Base-by-base conservation (phyloP, 192 early-diverging fungal species). In the Mortierella alpina region DNA sequence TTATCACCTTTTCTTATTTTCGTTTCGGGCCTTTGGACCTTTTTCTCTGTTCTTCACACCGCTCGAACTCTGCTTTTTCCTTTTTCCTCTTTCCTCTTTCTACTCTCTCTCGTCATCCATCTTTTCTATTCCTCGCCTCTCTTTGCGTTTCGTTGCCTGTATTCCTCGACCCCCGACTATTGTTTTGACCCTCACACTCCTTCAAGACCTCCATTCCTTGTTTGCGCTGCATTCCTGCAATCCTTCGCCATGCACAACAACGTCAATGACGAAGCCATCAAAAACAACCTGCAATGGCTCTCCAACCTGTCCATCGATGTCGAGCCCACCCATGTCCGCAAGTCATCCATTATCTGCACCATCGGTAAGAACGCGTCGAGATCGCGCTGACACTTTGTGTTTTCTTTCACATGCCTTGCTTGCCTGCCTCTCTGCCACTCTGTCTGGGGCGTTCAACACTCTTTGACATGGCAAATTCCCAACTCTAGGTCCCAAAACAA, bases 331-430 rank as follows among this genome's bases (percentile, higher is more conserved):
- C 86, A 84, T 40, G 75, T 88, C 58, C 91, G 94, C 72, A 93
- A 93, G 83, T 92, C 91, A 40, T 92, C 92, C 56, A 94, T 95
- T 47, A 93, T 95, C 82, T 93, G 92, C 84, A 95, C 94, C 66
- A 92, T 91, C 68, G 90, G 91, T 88, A 85, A 59, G n/a, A 1
- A 49, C 6, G 20, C 22, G 23, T 31, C n/a, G 13, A 53, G 46
- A 52, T 53, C 40, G 5, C 42, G 51, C 51, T 64, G 42, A 55
- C 22, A 13, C 7, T 55, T 12, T 55, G 1, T n/a, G 15, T 8
- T n/a, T 20, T 55, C 53, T 55, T 59, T 59, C n/a, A n/a, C 41
- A 1, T 17, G 6, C 17, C 23, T 40, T 59, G 20, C 5, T 41
- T 22, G 20, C 31, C 31, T 31, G 31, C 31, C 31, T 31, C 1